Evolutionary conservation across 495 filamentous ascomycete genomes (phyloP), one percentile per base, ranked within the genome.

Genomic region (Aspergillus panamensis): DNA sequence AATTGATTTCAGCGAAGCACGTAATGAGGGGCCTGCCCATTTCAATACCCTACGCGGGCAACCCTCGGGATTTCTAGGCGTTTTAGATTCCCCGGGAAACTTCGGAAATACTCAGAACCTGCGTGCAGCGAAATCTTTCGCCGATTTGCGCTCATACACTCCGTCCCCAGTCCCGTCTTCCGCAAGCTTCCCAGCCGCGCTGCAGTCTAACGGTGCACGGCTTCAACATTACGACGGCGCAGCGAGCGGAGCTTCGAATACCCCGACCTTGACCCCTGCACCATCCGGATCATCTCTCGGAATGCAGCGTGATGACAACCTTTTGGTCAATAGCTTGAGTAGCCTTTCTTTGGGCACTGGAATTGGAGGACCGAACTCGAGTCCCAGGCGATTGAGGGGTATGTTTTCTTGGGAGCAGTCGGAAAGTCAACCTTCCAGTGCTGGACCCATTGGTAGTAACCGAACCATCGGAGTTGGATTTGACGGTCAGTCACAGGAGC

Each of bases 71-170:
- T 87, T 92, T 45, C 78, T 97, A 42, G 90, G 92, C 43, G 85
- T 96, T 55, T 82, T 92, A 17, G 89, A 90, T 61, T 96, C 92
- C 51, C 89, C 91, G 1, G 86, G 87, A 40, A 82, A 82, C 57
- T 80, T 83, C 45, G 82, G 82, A 53, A 80, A 81, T 19, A 78
- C 79, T 31, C 84, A 84, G 61, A 94, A 91, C 70, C 83, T 98
- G n/a, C 88, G 94, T 20, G 89, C 88, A 31, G 94, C 95, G 61
- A 97, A 97, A 76, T 97, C 93, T 19, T 96, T 96, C 68, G 94
- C 93, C 44, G 94, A 98, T 70, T 76, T 98, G 60, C 89, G 92
- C 58, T 94, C 93, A 3, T 95, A 92, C 73, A 96, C 92, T 8
- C 94, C 94, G 13, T 97, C 93, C 56, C 93, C 94, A 5, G 92